These are phyloP conservation scores for Saccharomyces hybrid DNA, from an alignment of 1,139 yeast genomes.

Conservation along the genomic window DNA sequence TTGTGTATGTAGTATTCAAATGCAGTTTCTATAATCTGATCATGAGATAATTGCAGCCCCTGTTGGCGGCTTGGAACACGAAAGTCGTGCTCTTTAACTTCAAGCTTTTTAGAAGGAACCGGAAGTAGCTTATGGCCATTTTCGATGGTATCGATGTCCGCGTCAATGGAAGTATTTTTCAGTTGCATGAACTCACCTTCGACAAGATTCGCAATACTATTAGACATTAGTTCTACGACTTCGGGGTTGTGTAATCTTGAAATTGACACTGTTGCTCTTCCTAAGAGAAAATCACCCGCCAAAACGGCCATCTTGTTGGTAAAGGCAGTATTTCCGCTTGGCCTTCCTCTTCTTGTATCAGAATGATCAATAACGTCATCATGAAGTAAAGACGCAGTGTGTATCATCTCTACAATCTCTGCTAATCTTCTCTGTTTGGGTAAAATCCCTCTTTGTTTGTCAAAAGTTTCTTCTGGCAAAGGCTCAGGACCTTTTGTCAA, in stretches of 20 bases:
- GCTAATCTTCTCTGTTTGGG: constrained; percentile 94
- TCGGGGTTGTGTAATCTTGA: constrained; percentile 93
- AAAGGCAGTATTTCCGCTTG: constrained; percentile 88
- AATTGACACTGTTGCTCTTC: constrained; percentile 92
- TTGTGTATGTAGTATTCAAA: constrained; percentile 92
- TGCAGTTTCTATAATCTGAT: constrained; percentile 71
- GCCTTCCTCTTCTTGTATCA: constrained; percentile 83
- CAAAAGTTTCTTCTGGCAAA: constrained; percentile 47
- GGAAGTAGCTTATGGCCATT: constrained; percentile 48
- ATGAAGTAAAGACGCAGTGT: constrained; percentile 91
- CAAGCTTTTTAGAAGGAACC: constrained; percentile 55
- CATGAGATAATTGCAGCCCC: constrained; percentile 46
- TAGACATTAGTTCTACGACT: constrained; percentile 88
- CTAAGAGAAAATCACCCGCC: constrained; percentile 92
- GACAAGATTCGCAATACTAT: constrained; percentile 91
- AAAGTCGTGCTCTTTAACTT: constrained; percentile 52
- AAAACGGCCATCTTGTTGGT: constrained; percentile 95
- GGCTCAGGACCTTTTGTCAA: constrained; percentile 72
- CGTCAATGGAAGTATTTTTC: constrained; percentile 72
- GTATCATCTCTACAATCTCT: constrained; percentile 97
- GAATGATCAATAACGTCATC: constrained; percentile 96
- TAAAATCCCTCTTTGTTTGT: constrained; percentile 56
- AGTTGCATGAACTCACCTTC: constrained; percentile 99
- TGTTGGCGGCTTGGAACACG: constrained; percentile 35
- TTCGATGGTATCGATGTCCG: constrained; percentile 36